Percentiles rank a stretch among this genome's conserved stretches.
These are phyloP conservation scores for Cicer yamashitae DNA, from an alignment of 306 rosid genomes.

Conservation along the genomic window DNA sequence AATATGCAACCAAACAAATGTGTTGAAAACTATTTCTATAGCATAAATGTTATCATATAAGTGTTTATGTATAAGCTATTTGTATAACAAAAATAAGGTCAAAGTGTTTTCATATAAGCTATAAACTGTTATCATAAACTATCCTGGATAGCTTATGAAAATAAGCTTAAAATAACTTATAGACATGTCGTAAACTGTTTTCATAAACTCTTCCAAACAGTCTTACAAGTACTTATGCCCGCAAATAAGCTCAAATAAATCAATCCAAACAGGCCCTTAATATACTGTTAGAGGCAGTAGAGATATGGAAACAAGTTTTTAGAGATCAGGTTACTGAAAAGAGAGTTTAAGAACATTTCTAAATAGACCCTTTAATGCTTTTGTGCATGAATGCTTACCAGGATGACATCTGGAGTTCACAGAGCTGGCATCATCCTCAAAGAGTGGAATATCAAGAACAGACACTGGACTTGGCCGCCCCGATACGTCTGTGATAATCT, in stretches of 20 bases:
- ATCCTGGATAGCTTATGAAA: no score
- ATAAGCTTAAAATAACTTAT: no score
- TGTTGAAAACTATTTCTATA: not conserved
- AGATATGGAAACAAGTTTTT: not conserved
- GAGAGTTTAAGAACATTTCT: conserved; percentile 19
- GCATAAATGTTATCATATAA: no score
- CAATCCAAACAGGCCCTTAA: not conserved
- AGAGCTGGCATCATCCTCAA: conserved; percentile 69
- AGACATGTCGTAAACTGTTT: no score
- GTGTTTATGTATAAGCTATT: no score
- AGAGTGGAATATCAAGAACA: conserved; percentile 72
- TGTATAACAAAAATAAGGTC: no score
- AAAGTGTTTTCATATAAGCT: no score
- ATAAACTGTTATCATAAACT: no score
- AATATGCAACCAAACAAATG: conserved; percentile 16
- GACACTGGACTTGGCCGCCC: conserved; percentile 94
- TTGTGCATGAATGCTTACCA: conserved; percentile 53
- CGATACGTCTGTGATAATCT: conserved; percentile 50
- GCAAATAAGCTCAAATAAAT: no score
- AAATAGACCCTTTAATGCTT: not conserved
- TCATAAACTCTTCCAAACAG: no score
- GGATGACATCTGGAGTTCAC: conserved; percentile 46
- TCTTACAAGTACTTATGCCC: no score
- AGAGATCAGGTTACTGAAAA: conserved; percentile 4
- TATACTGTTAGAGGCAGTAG: not conserved